Percentiles rank a stretch among this genome's conserved stretches.
phyloP scores from a whole-genome alignment of 1,284 basidiomycete genomes.

The Moesziomyces globuligerus region DNA sequence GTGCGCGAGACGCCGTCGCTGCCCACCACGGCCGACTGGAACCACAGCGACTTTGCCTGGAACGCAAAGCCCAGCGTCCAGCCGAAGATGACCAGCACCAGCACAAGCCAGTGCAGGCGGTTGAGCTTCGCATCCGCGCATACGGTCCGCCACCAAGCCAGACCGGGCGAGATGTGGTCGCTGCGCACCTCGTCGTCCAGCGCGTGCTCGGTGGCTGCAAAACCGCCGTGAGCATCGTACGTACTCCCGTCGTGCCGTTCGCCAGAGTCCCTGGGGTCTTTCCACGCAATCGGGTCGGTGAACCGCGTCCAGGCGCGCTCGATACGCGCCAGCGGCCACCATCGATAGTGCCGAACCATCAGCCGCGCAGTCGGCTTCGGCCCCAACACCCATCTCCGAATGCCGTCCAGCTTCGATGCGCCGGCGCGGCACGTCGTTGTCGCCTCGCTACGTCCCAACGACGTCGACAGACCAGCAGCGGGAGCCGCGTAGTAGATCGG shows the following conservation, averaged over 20 bases:
- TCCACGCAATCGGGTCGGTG: slow-evolving; percentile 50
- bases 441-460: too few species aligned
- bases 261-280: slow-evolving; percentile 22
- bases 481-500: slow-evolving; percentile 19
- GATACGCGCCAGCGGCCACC: slow-evolving; percentile 59
- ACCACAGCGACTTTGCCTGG: slow-evolving; percentile 56
- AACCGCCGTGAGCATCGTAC: too few species aligned
- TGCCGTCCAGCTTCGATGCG: background rate
- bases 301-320: slow-evolving; percentile 46
- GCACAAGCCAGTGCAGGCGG: slow-evolving; percentile 52
- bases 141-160: slow-evolving; percentile 29
- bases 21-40: slow-evolving; percentile 29
- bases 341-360: slow-evolving; percentile 53
- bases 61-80: slow-evolving; percentile 60
- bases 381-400: slow-evolving; percentile 34
- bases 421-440: background rate
- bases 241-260: too few species aligned
- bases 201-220: slow-evolving; percentile 2
- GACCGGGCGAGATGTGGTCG: slow-evolving; percentile 11
- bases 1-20: slow-evolving; percentile 16
- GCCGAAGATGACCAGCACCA: slow-evolving; percentile 45
- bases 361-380: slow-evolving; percentile 30
- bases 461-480: too few species aligned
- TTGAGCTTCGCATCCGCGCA: slow-evolving; percentile 42
- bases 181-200: slow-evolving; percentile 3